Base-by-base conservation (phyloP, 352 stramenopile species). In the Pythium sukuiense region DNA sequence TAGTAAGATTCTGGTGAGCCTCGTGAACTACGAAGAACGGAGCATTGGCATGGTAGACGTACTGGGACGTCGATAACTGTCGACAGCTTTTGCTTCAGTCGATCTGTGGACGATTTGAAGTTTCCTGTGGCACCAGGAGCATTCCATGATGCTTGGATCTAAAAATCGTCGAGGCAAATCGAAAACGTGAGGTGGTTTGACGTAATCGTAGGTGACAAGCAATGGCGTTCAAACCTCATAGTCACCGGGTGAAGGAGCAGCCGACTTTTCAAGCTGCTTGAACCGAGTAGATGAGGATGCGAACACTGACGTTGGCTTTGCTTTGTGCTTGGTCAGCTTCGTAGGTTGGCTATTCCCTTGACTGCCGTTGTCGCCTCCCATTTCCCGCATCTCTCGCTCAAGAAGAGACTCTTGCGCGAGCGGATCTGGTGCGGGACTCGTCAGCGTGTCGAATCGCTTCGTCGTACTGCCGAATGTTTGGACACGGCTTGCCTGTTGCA, bases 381-480 rank as follows among this genome's bases (percentile, higher is more conserved):
- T 46, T 9, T 61, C 45, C 29, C 81, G 80, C 79, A 89, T 87
- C 43, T 90, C 81, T 26, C 73, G 72, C 48, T 89, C 83, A 13
- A 90, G 65, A 46, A 84, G 81, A 2, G 79, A 85, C 46, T 87
- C 81, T 4, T 76, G 45, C 0, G 75, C 74, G 27, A 85, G 77
- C 0, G 65, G 64, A 26, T 33, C 68, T 30, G 57, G 29, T 14
- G 61, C 58, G 1, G 41, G 37, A 1, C 67, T 71, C 2, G 76
- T 74, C 37, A 88, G 50, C 14, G 76, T 76, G 41, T 91, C 85
- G 63, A 93, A 93, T 7, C 85, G 79, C 58, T 85, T 89, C n/a
- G 81, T 84, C 4, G 85, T 93, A 33, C 77, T 88, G 4, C 85
- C 85, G 48, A 93, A 91, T 14, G 83, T 87, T 29, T 77, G 76